Conservation (phyloP, 305 asterid genomes). For the Plantago coronopus region DNA sequence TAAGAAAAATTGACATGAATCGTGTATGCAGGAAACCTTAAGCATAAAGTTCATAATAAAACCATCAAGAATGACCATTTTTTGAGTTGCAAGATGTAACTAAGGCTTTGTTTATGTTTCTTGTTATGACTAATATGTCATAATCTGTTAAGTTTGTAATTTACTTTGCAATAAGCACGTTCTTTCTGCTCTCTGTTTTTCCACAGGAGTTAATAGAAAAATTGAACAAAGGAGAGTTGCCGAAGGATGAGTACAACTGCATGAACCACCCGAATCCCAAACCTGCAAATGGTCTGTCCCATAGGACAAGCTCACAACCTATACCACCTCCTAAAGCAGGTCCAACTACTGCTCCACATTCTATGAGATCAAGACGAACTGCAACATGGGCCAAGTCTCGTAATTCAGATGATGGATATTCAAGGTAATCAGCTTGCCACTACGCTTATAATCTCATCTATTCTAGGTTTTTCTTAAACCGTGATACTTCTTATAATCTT, state of each 20-base stretch:
- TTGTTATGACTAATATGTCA: background rate
- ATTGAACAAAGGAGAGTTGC: constrained; percentile 64
- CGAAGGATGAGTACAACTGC: constrained; percentile 77
- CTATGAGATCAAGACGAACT: constrained; percentile 91
- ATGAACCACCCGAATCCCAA: constrained; percentile 44
- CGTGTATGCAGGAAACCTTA: no score
- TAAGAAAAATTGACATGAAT: no score
- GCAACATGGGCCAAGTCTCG: constrained; percentile 84
- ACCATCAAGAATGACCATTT: no score
- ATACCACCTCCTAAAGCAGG: constrained; percentile 41
- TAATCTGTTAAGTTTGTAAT: background rate
- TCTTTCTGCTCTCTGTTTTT: constrained; percentile 12
- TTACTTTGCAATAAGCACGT: background rate
- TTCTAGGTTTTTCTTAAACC: background rate
- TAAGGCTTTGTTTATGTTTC: background rate
- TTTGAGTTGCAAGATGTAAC: background rate
- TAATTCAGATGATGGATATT: constrained; percentile 78
- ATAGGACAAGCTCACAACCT: constrained; percentile 28
- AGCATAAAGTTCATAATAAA: no score
- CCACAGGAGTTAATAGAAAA: constrained; percentile 80
- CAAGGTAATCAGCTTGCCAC: constrained; percentile 48
- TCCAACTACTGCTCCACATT: constrained; percentile 55
- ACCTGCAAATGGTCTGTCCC: constrained; percentile 26
- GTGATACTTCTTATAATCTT: background rate
- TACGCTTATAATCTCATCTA: no score